Evolutionary conservation across 805 yeast species (phyloP).

Genomic region (Candida orba): DNA sequence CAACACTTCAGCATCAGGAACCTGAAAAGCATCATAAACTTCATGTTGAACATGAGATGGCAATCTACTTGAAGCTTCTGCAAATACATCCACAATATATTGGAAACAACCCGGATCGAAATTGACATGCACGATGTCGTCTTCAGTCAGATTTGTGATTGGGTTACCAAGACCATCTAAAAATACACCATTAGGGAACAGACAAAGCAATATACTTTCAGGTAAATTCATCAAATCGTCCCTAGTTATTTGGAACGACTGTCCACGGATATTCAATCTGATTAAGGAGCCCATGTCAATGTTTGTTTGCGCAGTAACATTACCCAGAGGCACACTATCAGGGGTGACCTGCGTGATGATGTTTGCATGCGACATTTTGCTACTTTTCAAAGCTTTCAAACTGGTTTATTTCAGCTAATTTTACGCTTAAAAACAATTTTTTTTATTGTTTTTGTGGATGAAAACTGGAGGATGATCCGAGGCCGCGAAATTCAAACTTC

Average conservation of each 20-base stretch:
- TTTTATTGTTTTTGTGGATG: background rate
- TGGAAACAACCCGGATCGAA: conserved; percentile 83
- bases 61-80: conserved; percentile 58
- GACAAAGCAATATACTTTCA: conserved; percentile 76
- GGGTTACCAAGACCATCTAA: conserved; percentile 71
- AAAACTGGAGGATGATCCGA: too few relatives aligned
- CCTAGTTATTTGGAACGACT: conserved; percentile 66
- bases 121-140: conserved; percentile 74
- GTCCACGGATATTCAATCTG: conserved; percentile 71
- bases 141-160: conserved; percentile 70
- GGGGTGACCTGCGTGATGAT: conserved; percentile 70
- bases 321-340: conserved; percentile 21
- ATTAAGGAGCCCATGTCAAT: conserved; percentile 53
- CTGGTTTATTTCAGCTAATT: background rate
- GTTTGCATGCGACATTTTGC: conserved; percentile 21
- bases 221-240: conserved; percentile 90
- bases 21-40: conserved; percentile 26
- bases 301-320: conserved; percentile 20
- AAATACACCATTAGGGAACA: conserved; percentile 88
- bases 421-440: background rate
- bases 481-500: too few relatives aligned
- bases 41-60: conserved; percentile 33
- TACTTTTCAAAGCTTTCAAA: background rate
- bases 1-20: conserved; percentile 57
- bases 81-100: conserved; percentile 69